Evolutionary conservation across 2,329 filamentous ascomycete genomes (phyloP).

Genomic region (Exophiala spinifera): DNA sequence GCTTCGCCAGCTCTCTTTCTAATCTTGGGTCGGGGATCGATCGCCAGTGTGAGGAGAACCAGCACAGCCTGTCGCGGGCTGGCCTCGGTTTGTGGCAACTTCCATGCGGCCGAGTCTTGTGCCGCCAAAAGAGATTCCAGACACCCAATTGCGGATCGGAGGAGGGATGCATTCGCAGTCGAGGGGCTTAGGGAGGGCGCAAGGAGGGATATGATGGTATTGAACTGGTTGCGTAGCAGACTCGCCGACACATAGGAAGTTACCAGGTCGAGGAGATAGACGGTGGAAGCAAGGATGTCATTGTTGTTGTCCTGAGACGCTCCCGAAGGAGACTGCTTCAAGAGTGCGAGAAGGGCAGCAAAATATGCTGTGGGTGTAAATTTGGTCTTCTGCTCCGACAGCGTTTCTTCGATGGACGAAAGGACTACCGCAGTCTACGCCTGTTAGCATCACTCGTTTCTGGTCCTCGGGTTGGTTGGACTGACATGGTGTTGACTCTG

Average conservation of each 20-base stretch:
- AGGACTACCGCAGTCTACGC: constrained; percentile 77
- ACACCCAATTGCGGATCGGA: constrained; percentile 86
- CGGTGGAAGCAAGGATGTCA: constrained; percentile 77
- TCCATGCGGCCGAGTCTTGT: constrained; percentile 86
- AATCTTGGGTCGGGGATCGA: constrained; percentile 89
- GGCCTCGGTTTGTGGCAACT: constrained; percentile 75
- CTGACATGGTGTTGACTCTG: constrained; percentile 89
- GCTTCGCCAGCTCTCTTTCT: constrained; percentile 91
- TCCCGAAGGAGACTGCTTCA: constrained; percentile 69
- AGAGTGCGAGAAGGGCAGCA: constrained; percentile 84
- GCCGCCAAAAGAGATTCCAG: constrained; percentile 87
- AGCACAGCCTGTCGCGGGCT: constrained; percentile 84
- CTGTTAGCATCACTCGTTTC: constrained; percentile 16
- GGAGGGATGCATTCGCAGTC: constrained; percentile 80
- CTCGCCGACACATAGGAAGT: constrained; percentile 80
- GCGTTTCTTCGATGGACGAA: constrained; percentile 85
- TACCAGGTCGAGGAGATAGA: constrained; percentile 93
- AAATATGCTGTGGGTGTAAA: constrained; percentile 89
- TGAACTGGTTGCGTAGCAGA: constrained; percentile 90
- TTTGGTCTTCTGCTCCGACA: constrained; percentile 81
- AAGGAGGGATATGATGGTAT: constrained; percentile 82
- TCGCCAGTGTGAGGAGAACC: constrained; percentile 76
- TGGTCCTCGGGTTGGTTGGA: constrained; percentile 19
- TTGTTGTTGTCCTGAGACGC: constrained; percentile 67
- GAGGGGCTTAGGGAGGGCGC: constrained; percentile 76